Percentiles rank a stretch among this genome's conserved stretches.
Conservation (phyloP, 441 rosid species). For the Sinapis alba region DNA sequence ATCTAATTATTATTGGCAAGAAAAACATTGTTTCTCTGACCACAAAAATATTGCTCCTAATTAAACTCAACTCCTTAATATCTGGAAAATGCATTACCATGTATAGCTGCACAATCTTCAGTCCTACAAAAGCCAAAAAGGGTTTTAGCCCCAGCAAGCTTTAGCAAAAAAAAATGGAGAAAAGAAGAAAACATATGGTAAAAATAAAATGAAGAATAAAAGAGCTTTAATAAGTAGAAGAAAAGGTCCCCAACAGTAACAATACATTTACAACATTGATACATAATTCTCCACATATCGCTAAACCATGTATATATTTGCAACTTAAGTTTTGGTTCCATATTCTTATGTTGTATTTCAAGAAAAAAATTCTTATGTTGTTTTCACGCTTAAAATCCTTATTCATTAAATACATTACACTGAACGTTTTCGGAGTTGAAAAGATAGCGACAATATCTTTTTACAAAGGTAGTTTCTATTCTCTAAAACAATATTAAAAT, state of each 20-base stretch:
- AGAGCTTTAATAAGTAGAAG: slow-evolving; percentile 43
- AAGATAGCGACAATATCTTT: background rate
- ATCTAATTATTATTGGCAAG: background rate
- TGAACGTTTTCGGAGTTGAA: slow-evolving; percentile 15
- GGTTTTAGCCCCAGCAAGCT: slow-evolving; percentile 52
- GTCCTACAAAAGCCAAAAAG: slow-evolving; percentile 68
- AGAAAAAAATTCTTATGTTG: slow-evolving; percentile 33
- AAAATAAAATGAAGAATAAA: slow-evolving; percentile 37
- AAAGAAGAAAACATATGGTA: slow-evolving; percentile 36
- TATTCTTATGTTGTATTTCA: slow-evolving; percentile 31
- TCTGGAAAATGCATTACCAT: slow-evolving; percentile 42
- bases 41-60: background rate
- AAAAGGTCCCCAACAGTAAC: slow-evolving; percentile 42
- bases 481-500: background rate
- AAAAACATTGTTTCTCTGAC: background rate
- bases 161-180: slow-evolving; percentile 32
- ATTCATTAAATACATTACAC: slow-evolving; percentile 13
- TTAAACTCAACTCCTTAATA: slow-evolving; percentile 10
- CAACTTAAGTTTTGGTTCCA: slow-evolving; percentile 37
- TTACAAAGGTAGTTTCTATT: background rate
- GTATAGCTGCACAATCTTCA: slow-evolving; percentile 64
- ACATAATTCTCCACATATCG: slow-evolving; percentile 41
- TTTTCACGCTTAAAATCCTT: slow-evolving; percentile 10
- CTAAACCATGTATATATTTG: slow-evolving; percentile 22
- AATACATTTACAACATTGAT: slow-evolving; percentile 46